Evolutionary conservation across 1,284 basidiomycete genomes (phyloP).

Genomic region (Papiliotrema nemorosa): DNA sequence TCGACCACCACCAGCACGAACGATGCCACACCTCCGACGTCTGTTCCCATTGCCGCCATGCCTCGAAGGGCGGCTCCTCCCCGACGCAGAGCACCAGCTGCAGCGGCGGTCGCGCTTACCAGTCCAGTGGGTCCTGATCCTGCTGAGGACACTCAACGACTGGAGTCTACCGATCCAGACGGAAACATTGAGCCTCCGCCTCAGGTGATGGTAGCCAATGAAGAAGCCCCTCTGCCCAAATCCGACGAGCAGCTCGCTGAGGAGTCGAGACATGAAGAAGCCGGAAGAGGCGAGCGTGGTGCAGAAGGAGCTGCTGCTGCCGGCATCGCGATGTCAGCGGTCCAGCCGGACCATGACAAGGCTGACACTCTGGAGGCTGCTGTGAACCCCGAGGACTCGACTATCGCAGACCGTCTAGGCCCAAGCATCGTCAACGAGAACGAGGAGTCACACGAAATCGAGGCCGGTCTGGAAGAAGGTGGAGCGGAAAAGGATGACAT

Average conservation of each 20-base stretch:
- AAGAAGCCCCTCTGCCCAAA: slow-evolving; percentile 34
- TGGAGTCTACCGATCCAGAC: slow-evolving; percentile 16
- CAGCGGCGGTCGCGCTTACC: slow-evolving; percentile 5
- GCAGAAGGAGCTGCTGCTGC: slow-evolving; percentile 39
- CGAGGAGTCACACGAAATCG: slow-evolving; percentile 13
- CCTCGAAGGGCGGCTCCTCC: slow-evolving; percentile 41
- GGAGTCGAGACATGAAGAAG: slow-evolving; percentile 27
- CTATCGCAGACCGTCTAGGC: slow-evolving; percentile 7
- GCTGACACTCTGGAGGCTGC: slow-evolving; percentile 16
- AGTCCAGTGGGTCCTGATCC: slow-evolving; percentile 9
- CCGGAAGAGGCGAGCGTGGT: slow-evolving; percentile 28
- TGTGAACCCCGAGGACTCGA: slow-evolving; percentile 5
- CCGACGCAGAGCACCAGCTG: slow-evolving; percentile 21
- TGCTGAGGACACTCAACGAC: slow-evolving; percentile 14
- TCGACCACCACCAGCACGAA: background rate
- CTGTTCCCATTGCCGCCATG: slow-evolving; percentile 40
- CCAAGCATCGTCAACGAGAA: slow-evolving; percentile 17
- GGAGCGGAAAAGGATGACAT: slow-evolving; percentile 31
- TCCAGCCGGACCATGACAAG: slow-evolving; percentile 9
- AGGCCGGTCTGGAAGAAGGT: slow-evolving; percentile 26
- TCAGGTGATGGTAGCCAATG: slow-evolving; percentile 38
- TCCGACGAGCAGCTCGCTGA: slow-evolving; percentile 21
- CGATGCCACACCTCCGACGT: slow-evolving; percentile 18
- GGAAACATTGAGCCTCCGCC: slow-evolving; percentile 36
- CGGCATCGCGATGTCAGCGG: slow-evolving; percentile 40